Percentiles rank a stretch among this genome's conserved stretches.
Conservation (phyloP, 2,329 filamentous ascomycete species). For the Colletotrichum siamense region DNA sequence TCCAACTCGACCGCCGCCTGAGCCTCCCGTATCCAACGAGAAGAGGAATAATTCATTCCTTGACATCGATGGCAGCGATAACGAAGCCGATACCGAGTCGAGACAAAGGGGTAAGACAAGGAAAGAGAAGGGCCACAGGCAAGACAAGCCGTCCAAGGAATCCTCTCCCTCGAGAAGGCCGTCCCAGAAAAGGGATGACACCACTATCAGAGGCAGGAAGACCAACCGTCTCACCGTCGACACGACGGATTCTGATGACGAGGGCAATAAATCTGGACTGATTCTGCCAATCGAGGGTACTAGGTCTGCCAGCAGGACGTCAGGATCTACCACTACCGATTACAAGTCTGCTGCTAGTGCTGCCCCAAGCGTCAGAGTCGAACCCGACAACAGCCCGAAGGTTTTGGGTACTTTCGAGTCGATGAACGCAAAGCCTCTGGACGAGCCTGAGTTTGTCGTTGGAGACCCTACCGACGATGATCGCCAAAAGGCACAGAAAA, state of each 20-base stretch:
- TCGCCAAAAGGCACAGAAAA: constrained; percentile 76
- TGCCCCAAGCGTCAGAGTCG: constrained; percentile 48
- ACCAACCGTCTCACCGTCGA: constrained; percentile 27
- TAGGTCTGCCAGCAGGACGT: constrained; percentile 37
- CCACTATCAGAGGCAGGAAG: constrained; percentile 17
- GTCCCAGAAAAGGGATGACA: background rate
- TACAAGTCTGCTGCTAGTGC: constrained; percentile 43
- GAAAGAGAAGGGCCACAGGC: background rate
- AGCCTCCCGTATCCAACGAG: constrained; percentile 33
- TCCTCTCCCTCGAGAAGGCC: background rate
- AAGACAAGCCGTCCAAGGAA: constrained; percentile 16
- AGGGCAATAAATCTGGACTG: constrained; percentile 39
- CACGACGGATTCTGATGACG: constrained; percentile 37
- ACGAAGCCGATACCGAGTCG: constrained; percentile 42
- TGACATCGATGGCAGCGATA: constrained; percentile 55
- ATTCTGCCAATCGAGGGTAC: constrained; percentile 47
- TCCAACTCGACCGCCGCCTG: constrained; percentile 38
- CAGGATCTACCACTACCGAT: constrained; percentile 41
- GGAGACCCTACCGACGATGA: constrained; percentile 72
- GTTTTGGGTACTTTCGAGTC: constrained; percentile 34
- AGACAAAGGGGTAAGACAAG: constrained; percentile 17
- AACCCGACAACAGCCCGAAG: constrained; percentile 44
- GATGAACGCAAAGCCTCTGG: constrained; percentile 49
- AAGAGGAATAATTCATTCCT: constrained; percentile 55
- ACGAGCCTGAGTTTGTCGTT: constrained; percentile 63